phyloP scores from a whole-genome alignment of 306 rosid species.

The Trifolium fragiferum region DNA sequence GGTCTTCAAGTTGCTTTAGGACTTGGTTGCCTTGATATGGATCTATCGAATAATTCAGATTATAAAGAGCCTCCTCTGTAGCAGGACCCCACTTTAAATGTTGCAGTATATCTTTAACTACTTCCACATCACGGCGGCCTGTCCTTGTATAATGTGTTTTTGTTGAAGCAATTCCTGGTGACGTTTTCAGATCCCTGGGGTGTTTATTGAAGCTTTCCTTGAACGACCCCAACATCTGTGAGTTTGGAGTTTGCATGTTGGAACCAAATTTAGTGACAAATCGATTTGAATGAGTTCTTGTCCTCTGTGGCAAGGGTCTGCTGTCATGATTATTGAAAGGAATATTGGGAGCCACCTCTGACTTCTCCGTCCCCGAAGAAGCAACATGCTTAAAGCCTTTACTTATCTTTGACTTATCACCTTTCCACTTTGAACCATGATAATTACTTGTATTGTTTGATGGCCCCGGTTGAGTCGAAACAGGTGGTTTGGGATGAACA shows the following conservation, averaged over 20 bases:
- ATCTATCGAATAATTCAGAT: conserved; percentile 66
- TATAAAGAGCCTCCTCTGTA: conserved; percentile 60
- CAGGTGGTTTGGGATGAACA: conserved; percentile 63
- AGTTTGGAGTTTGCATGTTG: conserved; percentile 47
- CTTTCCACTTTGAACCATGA: conserved; percentile 63
- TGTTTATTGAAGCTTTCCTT: conserved; percentile 49
- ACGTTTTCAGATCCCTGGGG: neutral
- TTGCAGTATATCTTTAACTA: conserved; percentile 13
- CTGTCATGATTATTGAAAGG: conserved; percentile 49
- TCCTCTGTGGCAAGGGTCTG: conserved; percentile 56
- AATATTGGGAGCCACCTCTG: conserved; percentile 46
- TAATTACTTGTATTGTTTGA: conserved; percentile 52
- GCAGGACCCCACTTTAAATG: conserved; percentile 43
- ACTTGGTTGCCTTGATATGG: conserved; percentile 91
- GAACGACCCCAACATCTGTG: conserved; percentile 43
- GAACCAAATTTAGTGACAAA: conserved; percentile 55
- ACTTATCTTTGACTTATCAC: conserved; percentile 47
- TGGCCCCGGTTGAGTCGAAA: conserved; percentile 47
- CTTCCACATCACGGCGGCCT: conserved; percentile 2
- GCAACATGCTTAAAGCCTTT: conserved; percentile 60
- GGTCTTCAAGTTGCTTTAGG: conserved; percentile 79
- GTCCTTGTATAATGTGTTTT: conserved; percentile 5
- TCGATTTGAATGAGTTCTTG: conserved; percentile 53
- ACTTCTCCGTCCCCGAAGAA: conserved; percentile 48
- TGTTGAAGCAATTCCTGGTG: neutral